Evolutionary conservation across 1,284 basidiomycete genomes (phyloP), one percentile per base, ranked within the genome.

Genomic region (Ganoderma boninense): DNA sequence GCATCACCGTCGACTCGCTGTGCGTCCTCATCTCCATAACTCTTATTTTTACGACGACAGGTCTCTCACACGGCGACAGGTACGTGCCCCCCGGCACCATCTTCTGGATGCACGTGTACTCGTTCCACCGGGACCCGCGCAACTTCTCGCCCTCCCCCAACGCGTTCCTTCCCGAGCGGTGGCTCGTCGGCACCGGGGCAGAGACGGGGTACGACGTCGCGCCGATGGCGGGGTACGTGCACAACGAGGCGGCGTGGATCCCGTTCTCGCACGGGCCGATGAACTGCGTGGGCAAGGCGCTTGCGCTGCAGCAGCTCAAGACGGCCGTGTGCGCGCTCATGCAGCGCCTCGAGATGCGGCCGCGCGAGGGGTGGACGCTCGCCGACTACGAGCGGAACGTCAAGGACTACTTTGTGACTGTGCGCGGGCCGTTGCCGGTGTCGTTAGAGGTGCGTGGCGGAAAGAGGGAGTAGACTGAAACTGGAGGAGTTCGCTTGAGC

Each of bases 141-240:
- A 75, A 80, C 72, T 81, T 81, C 73, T 71, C 73, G 3, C 73
- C 73, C 11, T 52, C 72, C 23, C 76, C 80, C 14, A 69, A 77
- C 29, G 32, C 44, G 6, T 80, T 76, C 75, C 72, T 71, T 69
- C 80, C 80, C 7, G 78, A 79, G 42, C 75, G 78, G 29, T 80
- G 79, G 79, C 73, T 79, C 38, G 49, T 26, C 11, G 23, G n/a
- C 11, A 13, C 49, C 49, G 49, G 11, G 11, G 49, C 49, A 4
- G 49, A 52, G 49, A 52, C 49, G 23, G 49, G 49, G 23, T 26
- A 52, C 49, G 49, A 13, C 23, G 49, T 52, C 10, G 23, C 49
- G 23, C 49, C 49, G 49, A 52, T 52, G 49, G 29, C 56, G 32
- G 60, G 56, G 18, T 67, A 68, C 29, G 66, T 64, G 43, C 75